Evolutionary conservation across 2,329 filamentous ascomycete genomes (phyloP).

Genomic region (Colletotrichum sp.): DNA sequence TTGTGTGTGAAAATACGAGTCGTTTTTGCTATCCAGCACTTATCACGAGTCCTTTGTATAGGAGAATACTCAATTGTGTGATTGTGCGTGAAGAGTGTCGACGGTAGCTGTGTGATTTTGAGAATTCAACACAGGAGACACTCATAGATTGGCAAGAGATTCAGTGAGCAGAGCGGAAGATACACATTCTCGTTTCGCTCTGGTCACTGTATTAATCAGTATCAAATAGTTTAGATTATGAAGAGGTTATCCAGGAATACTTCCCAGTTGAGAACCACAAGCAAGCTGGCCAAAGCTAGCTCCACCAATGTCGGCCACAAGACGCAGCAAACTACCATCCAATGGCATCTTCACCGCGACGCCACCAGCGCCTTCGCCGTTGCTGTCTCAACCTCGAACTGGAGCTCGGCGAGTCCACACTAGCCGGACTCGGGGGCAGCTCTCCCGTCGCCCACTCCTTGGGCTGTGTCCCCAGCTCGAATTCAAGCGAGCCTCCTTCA

Average conservation of each 20-base stretch:
- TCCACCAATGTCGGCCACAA: background rate
- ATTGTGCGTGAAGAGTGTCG: background rate
- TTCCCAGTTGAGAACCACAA: background rate
- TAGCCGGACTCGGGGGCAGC: conserved; percentile 66
- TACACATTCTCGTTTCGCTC: too few relatives aligned
- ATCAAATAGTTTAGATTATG: background rate
- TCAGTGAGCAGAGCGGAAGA: background rate
- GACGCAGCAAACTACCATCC: background rate
- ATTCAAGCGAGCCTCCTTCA: conserved; percentile 66
- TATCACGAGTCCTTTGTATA: too few relatives aligned
- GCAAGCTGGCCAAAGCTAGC: background rate
- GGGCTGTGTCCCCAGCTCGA: conserved; percentile 61
- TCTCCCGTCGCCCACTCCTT: conserved; percentile 63
- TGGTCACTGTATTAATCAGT: background rate
- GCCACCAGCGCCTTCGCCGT: background rate
- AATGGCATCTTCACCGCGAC: background rate
- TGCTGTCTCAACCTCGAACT: background rate
- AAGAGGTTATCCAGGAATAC: background rate
- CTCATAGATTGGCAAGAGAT: background rate
- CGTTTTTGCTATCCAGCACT: background rate
- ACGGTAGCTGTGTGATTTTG: background rate
- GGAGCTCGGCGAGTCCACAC: conserved; percentile 4
- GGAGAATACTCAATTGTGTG: background rate
- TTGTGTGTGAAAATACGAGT: conserved; percentile 8
- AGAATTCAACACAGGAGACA: background rate